Percentiles rank a stretch among this genome's conserved stretches.
Conservation (phyloP, 352 stramenopile species). For the Pythium insidiosum region DNA sequence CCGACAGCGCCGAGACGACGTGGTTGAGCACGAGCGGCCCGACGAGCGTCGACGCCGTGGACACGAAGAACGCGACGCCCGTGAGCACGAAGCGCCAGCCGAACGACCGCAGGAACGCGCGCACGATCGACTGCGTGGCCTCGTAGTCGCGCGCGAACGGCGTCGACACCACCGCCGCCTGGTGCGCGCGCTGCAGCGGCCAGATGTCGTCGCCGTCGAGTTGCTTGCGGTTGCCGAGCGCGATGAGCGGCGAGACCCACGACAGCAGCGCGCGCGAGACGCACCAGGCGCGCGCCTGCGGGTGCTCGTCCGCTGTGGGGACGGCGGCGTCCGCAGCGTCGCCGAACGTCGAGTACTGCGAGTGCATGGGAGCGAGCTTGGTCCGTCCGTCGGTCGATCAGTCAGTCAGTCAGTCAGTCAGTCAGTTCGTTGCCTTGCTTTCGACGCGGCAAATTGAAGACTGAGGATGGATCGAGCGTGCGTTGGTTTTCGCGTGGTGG, state of each 20-base stretch:
- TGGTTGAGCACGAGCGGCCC: conserved; percentile 25
- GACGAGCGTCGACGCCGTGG: conserved; percentile 31
- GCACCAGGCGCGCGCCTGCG: conserved; percentile 10
- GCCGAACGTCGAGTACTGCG: conserved; percentile 1
- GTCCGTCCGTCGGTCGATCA: too few species aligned
- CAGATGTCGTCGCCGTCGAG: conserved; percentile 34
- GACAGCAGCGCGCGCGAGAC: conserved; percentile 28
- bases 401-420: too few species aligned
- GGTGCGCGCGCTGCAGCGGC: conserved; percentile 18
- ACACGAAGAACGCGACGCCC: conserved; percentile 25
- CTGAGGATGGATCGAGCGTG: too few species aligned
- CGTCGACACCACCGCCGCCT: conserved; percentile 17
- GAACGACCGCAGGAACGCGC: conserved; percentile 20
- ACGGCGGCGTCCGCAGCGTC: not conserved
- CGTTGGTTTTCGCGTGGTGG: too few species aligned
- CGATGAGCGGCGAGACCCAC: conserved; percentile 47
- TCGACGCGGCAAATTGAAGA: too few species aligned
- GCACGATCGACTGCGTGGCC: conserved; percentile 22
- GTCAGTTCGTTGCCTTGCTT: too few species aligned
- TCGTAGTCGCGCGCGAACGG: conserved; percentile 18
- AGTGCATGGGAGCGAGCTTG: not conserved
- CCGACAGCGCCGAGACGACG: conserved; percentile 21
- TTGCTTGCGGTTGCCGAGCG: conserved; percentile 32
- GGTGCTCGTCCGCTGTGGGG: not conserved
- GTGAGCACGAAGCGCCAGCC: conserved; percentile 21